These are phyloP conservation scores for Gracilaria caudata DNA, from an alignment of 23 red algal species.

Conservation along the genomic window DNA sequence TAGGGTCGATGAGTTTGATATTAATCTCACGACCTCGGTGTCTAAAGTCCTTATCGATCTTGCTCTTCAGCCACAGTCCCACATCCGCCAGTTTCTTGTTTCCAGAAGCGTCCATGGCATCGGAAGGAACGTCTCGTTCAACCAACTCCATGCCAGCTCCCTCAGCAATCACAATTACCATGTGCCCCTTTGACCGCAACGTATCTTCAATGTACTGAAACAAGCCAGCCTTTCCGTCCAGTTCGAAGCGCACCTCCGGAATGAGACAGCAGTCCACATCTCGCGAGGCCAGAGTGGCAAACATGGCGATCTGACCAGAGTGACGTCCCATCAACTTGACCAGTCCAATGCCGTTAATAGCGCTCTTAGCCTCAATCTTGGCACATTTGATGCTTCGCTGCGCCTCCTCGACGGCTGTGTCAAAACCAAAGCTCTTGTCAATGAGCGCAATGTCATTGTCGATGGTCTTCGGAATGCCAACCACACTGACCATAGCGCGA, in stretches of 20 bases:
- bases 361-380: slow-evolving; percentile 91
- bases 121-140: slow-evolving; percentile 5
- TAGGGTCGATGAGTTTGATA: slow-evolving; percentile 95
- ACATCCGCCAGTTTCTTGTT: slow-evolving; percentile 95
- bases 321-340: slow-evolving; percentile 97
- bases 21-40: slow-evolving; percentile 73
- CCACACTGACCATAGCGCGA: slow-evolving; percentile 68
- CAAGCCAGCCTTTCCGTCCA: slow-evolving; percentile 87
- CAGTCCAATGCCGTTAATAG: slow-evolving; percentile 94
- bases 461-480: slow-evolving; percentile 95
- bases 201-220: slow-evolving; percentile 83
- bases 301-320: slow-evolving; percentile 95
- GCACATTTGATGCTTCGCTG: slow-evolving; percentile 90
- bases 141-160: slow-evolving; percentile 88
- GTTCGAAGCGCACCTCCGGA: slow-evolving; percentile 92
- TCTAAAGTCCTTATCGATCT: slow-evolving; percentile 68
- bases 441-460: slow-evolving; percentile 98
- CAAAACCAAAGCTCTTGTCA: slow-evolving; percentile 97
- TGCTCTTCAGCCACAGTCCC: slow-evolving; percentile 83
- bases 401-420: slow-evolving; percentile 96
- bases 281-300: slow-evolving; percentile 84
- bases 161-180: slow-evolving; percentile 97
- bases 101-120: slow-evolving; percentile 63
- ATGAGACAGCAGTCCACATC: slow-evolving; percentile 98
- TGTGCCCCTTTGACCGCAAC: slow-evolving; percentile 73